Base-by-base conservation (phyloP, 805 yeast genomes). In the Starmerella floricola region DNA sequence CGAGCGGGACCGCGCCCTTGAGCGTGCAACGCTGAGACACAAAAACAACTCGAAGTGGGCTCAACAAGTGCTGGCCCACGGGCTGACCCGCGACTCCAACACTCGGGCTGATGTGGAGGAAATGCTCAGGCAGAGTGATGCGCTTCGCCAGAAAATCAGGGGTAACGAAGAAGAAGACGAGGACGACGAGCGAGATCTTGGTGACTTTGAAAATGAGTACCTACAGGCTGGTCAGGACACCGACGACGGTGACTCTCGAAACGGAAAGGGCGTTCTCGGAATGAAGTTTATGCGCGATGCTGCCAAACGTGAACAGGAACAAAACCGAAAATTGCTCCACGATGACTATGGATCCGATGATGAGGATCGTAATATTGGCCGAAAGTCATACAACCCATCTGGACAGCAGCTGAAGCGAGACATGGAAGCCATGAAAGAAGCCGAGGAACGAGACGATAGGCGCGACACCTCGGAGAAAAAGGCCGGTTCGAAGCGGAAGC, bases 261-360 rank as follows among this genome's bases (percentile, higher is more conserved):
- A 50, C 1, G 87, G 91, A 17, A 88, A 87, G 60, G 96, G 97
- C 42, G 78, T 88, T 17, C 64, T 88, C 71, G 79, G 77, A 37
- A 91, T 91, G 97, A 94, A 87, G 51, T 88, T 88, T 61, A 88
- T 88, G 97, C 78, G 71, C 51, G 80, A 79, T 46, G 97, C 97
- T 1, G 94, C 79, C 47, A 78, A 76, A 42, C 71, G 78, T 50
- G 73, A 74, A 48, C 71, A 68, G 45, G 68, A 71, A 41, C 75
- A 69, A 33, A 87, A 84, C 59, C 61, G 67, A 39, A 67, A 68
- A 45, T 69, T 59, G 4, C 60, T 65, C 30, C 55, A 55, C 21
- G 65, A 59, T 18, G 62, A 58, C 27, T 38, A 33, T 17, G 49
- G 44, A n/a, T 33, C 39, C 12, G 44, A 31, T 11, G 58, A 26